Percentiles rank a stretch among this genome's conserved stretches.
These are phyloP conservation scores for Breynia disticha DNA, from an alignment of 441 rosid species.

Conservation along the genomic window DNA sequence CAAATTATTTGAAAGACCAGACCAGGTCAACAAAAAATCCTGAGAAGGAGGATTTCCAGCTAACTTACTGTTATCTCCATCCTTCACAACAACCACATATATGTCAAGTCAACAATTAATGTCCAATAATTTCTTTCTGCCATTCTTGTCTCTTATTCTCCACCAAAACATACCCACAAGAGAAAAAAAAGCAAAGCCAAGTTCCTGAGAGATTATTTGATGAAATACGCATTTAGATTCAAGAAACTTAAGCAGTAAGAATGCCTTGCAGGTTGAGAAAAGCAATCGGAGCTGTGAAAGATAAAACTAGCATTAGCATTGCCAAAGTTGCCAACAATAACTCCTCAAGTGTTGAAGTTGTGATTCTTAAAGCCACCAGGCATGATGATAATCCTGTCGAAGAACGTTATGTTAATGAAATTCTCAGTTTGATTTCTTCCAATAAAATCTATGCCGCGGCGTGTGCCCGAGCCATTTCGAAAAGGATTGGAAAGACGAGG, in stretches of 20 bases:
- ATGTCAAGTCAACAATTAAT: no score
- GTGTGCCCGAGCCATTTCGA: constrained; percentile 51
- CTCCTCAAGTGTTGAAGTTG: constrained; percentile 49
- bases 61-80: no score
- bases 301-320: constrained; percentile 77
- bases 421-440: constrained; percentile 45
- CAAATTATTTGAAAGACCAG: no score
- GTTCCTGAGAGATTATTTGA: no score
- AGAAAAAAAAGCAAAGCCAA: no score
- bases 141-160: no score
- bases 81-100: no score
- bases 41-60: no score
- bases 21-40: no score
- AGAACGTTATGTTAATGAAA: constrained; percentile 43
- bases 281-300: constrained; percentile 83
- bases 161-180: no score
- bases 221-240: no score
- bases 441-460: constrained; percentile 43
- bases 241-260: background rate
- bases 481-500: constrained; percentile 53
- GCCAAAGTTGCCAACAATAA: constrained; percentile 60
- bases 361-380: constrained; percentile 64
- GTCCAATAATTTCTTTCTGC: no score
- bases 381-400: constrained; percentile 63
- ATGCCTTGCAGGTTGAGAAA: constrained; percentile 88